Percentiles rank a stretch among this genome's conserved stretches.
Conservation (phyloP, 2,329 filamentous ascomycete species). For the Claviceps quebecensis region DNA sequence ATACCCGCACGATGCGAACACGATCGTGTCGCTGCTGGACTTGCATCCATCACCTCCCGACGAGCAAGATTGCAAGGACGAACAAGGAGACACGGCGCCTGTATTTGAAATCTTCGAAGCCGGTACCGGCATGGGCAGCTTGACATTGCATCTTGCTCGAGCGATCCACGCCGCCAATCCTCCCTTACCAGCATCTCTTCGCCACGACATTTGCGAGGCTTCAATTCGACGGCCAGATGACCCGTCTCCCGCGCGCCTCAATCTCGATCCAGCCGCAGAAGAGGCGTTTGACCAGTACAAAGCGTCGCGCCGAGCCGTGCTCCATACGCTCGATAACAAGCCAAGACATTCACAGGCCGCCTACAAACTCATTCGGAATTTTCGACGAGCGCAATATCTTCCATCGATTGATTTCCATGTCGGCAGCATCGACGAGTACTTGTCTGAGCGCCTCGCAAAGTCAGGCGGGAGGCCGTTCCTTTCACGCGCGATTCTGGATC, state of each 20-base stretch:
- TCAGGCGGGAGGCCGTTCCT: constrained; percentile 45
- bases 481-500: constrained; percentile 57
- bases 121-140: constrained; percentile 69
- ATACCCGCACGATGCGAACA: constrained; percentile 60
- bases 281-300: constrained; percentile 30
- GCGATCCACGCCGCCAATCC: constrained; percentile 63
- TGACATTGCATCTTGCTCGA: constrained; percentile 62
- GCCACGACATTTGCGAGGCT: constrained; percentile 16
- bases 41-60: constrained; percentile 42
- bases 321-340: constrained; percentile 61
- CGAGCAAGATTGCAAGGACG: constrained; percentile 16
- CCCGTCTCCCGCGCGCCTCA: constrained; percentile 10
- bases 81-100: constrained; percentile 18
- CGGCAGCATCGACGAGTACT: constrained; percentile 49
- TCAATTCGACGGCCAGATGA: constrained; percentile 8
- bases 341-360: constrained; percentile 49
- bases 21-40: constrained; percentile 65
- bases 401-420: constrained; percentile 61
- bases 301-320: constrained; percentile 46
- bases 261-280: constrained; percentile 16
- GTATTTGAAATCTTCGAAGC: constrained; percentile 68
- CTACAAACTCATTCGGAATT: constrained; percentile 48
- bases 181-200: constrained; percentile 28
- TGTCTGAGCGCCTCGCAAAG: constrained; percentile 34
- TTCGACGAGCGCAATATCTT: constrained; percentile 56